Conservation (phyloP, 495 filamentous ascomycete genomes). For the Aspergillus sparsus region DNA sequence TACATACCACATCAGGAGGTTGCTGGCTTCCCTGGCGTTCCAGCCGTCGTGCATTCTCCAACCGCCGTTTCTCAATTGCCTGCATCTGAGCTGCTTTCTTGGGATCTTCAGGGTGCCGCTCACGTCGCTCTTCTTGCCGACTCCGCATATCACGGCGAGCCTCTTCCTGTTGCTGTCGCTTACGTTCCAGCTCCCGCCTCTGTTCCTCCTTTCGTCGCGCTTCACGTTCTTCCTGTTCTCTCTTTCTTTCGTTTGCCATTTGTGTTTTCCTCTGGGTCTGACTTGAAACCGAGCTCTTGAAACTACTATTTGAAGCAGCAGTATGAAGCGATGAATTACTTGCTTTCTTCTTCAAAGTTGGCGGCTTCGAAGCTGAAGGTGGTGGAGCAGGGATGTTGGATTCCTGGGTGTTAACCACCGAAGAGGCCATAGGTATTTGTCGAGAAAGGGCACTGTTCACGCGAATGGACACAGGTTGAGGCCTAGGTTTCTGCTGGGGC, state of each 20-base stretch:
- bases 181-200: slow-evolving; percentile 75
- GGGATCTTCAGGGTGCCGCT: slow-evolving; percentile 54
- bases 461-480: slow-evolving; percentile 76
- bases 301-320: slow-evolving; percentile 62
- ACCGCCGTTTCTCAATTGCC: slow-evolving; percentile 63
- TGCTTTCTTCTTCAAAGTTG: slow-evolving; percentile 59
- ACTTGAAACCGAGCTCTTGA: slow-evolving; percentile 68
- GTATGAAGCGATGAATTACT: slow-evolving; percentile 69
- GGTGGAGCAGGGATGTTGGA: slow-evolving; percentile 50
- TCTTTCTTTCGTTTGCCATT: slow-evolving; percentile 71
- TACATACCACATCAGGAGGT: slow-evolving; percentile 43
- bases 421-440: slow-evolving; percentile 62
- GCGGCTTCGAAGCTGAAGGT: slow-evolving; percentile 47
- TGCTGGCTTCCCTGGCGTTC: slow-evolving; percentile 56
- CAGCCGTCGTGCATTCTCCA: slow-evolving; percentile 64
- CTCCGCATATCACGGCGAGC: slow-evolving; percentile 47
- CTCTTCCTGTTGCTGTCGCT: slow-evolving; percentile 58
- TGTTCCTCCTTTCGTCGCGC: slow-evolving; percentile 76
- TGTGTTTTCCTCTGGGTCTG: slow-evolving; percentile 58
- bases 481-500: slow-evolving; percentile 61
- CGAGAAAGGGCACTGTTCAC: slow-evolving; percentile 71
- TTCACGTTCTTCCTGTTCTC: slow-evolving; percentile 75
- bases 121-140: slow-evolving; percentile 50
- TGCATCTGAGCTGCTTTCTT: slow-evolving; percentile 71
- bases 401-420: slow-evolving; percentile 62